A percentile compares a stretch with the other conserved stretches of the same genome.
phyloP scores from a whole-genome alignment of 108 stramenopile species.

The Fistulifera solaris region DNA sequence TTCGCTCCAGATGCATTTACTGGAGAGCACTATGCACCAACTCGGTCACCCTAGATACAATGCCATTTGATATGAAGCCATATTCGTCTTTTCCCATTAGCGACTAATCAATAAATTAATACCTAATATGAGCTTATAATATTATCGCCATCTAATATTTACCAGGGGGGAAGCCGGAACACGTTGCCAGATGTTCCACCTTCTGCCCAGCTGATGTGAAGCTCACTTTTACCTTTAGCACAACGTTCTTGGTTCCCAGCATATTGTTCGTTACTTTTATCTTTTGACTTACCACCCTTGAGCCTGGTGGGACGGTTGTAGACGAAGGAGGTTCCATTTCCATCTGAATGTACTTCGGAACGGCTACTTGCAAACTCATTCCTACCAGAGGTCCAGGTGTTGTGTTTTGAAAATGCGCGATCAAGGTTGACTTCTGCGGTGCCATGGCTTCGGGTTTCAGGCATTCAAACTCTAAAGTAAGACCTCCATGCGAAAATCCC shows the following conservation, averaged over 20 bases:
- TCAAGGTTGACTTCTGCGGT: conserved; percentile 61
- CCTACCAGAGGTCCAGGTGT: conserved; percentile 69
- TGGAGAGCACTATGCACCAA: too few relatives aligned
- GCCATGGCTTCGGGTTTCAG: conserved; percentile 74
- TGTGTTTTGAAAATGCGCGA: conserved; percentile 81
- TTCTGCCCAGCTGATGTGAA: conserved; percentile 82
- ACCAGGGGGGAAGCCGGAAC: conserved; percentile 74
- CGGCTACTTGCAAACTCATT: conserved; percentile 89
- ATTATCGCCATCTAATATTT: too few relatives aligned
- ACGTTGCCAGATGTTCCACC: conserved; percentile 85
- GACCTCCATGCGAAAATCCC: conserved; percentile 61
- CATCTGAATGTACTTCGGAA: conserved; percentile 94
- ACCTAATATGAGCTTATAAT: too few relatives aligned
- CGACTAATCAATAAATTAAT: too few relatives aligned
- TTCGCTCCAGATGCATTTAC: too few relatives aligned
- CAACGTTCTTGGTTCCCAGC: conserved; percentile 90
- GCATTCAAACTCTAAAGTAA: conserved; percentile 81
- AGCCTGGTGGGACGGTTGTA: conserved; percentile 68
- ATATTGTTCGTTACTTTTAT: conserved; percentile 81
- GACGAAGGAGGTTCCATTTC: conserved; percentile 93
- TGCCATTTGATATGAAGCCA: too few relatives aligned
- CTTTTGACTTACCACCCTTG: conserved; percentile 82
- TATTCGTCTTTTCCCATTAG: too few relatives aligned
- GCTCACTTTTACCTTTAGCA: conserved; percentile 92
- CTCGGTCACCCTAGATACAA: too few relatives aligned